Percentiles rank a stretch among this genome's conserved stretches.
phyloP scores from a whole-genome alignment of 2,329 filamentous ascomycete species.

The Claviceps pazoutovae region DNA sequence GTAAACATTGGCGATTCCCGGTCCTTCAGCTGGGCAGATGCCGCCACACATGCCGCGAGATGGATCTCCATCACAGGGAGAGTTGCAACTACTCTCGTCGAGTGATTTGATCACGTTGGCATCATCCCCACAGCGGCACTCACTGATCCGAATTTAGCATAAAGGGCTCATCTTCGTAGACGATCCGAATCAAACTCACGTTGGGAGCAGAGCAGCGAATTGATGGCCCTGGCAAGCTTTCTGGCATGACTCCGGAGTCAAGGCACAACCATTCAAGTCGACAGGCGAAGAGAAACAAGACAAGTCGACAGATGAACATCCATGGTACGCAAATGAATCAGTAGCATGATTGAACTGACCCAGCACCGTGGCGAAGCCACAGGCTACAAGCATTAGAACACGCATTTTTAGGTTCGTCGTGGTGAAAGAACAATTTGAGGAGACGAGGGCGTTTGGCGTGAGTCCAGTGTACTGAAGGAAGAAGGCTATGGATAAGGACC shows the following conservation, averaged over 20 bases:
- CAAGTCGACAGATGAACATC: constrained; percentile 16
- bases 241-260: constrained; percentile 17
- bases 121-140: constrained; percentile 23
- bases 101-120: constrained; percentile 13
- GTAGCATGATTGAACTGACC: constrained; percentile 10
- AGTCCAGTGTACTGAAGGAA: constrained; percentile 3
- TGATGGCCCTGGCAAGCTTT: constrained; percentile 15
- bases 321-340: constrained; percentile 13
- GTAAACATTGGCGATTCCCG: constrained; percentile 20
- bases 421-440: constrained; percentile 2
- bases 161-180: accelerated
- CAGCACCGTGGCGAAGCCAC: constrained; percentile 11
- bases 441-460: not conserved
- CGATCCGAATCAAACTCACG: constrained; percentile 11
- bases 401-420: constrained; percentile 11
- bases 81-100: constrained; percentile 18
- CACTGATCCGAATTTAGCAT: constrained; percentile 12
- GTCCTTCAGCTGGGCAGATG: constrained; percentile 13
- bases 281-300: constrained; percentile 14
- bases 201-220: constrained; percentile 18
- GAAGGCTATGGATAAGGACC: constrained; percentile 4
- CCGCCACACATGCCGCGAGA: constrained; percentile 21
- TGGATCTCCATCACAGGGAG: constrained; percentile 16
- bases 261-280: constrained; percentile 9
- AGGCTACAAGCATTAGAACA: constrained; percentile 9